Evolutionary conservation across 2,329 filamentous ascomycete genomes (phyloP).

Genomic region (Ophiosphaerella herpotricha): DNA sequence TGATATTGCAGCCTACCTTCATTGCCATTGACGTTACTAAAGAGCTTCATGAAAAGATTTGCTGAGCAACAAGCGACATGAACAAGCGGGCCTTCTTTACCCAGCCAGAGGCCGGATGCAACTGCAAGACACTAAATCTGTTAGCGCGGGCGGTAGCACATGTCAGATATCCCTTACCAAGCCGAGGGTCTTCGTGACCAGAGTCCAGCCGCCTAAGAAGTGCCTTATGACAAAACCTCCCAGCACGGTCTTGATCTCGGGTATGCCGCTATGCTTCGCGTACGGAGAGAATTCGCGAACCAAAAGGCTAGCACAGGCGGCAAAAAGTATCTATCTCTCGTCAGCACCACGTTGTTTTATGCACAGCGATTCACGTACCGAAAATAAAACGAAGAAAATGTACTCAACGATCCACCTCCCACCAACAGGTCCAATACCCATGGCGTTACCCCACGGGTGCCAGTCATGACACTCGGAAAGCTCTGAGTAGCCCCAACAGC

Average conservation of each 20-base stretch:
- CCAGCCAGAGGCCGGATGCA: conserved; percentile 92
- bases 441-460: conserved; percentile 79
- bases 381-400: conserved; percentile 82
- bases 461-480: conserved; percentile 82
- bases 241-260: conserved; percentile 95
- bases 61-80: conserved; percentile 97
- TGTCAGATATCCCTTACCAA: conserved; percentile 61
- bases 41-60: conserved; percentile 90
- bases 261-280: conserved; percentile 93
- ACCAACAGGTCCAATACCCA: conserved; percentile 67
- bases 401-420: conserved; percentile 86
- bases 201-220: conserved; percentile 86
- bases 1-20: conserved; percentile 64
- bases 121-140: conserved; percentile 77
- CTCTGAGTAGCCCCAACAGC: conserved; percentile 83
- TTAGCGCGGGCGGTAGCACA: conserved; percentile 25
- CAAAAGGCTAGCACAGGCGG: conserved; percentile 74
- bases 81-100: conserved; percentile 93
- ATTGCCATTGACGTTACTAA: conserved; percentile 78
- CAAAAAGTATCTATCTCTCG: conserved; percentile 69
- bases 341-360: conserved; percentile 22
- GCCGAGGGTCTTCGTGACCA: conserved; percentile 87
- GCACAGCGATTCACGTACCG: conserved; percentile 59
- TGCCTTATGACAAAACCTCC: conserved; percentile 90
- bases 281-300: conserved; percentile 85